These are phyloP conservation scores for Botrytis paeoniae DNA, from an alignment of 2,329 filamentous ascomycete species.

Conservation along the genomic window DNA sequence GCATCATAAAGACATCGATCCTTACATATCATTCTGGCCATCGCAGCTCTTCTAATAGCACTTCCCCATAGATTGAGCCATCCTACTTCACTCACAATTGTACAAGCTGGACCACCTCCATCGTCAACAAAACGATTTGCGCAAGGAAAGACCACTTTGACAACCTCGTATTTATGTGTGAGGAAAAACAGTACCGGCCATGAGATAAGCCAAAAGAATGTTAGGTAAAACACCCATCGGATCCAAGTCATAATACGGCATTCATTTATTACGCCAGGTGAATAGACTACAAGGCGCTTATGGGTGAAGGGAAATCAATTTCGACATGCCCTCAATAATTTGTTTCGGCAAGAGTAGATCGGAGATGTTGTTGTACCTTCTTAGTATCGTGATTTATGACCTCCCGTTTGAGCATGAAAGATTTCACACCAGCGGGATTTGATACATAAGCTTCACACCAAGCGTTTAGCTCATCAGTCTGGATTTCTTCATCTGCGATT, in stretches of 20 bases:
- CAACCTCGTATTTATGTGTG: slow-evolving; percentile 55
- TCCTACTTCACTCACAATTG: slow-evolving; percentile 45
- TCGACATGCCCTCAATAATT: slow-evolving; percentile 63
- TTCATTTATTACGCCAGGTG: slow-evolving; percentile 54
- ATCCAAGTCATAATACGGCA: slow-evolving; percentile 65
- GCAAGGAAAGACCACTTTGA: slow-evolving; percentile 50
- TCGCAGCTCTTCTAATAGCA: slow-evolving; percentile 56
- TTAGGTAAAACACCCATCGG: slow-evolving; percentile 61
- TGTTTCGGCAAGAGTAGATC: slow-evolving; percentile 57
- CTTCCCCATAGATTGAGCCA: slow-evolving; percentile 63
- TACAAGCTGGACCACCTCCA: slow-evolving; percentile 22
- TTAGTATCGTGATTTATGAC: slow-evolving; percentile 61
- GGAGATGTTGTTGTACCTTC: slow-evolving; percentile 50
- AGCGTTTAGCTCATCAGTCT: slow-evolving; percentile 19
- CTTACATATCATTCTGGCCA: slow-evolving; percentile 47
- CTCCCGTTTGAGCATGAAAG: slow-evolving; percentile 50
- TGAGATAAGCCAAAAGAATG: slow-evolving; percentile 64
- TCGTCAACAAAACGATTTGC: slow-evolving; percentile 24
- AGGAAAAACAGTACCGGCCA: slow-evolving; percentile 69
- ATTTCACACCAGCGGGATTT: slow-evolving; percentile 55
- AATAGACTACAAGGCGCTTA: slow-evolving; percentile 59
- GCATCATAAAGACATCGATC: slow-evolving; percentile 55
- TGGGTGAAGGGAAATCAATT: slow-evolving; percentile 60
- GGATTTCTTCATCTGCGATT: slow-evolving; percentile 27
- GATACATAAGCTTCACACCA: slow-evolving; percentile 70